Conservation (phyloP, 495 filamentous ascomycete genomes). For the Corynascus novoguineensis region DNA sequence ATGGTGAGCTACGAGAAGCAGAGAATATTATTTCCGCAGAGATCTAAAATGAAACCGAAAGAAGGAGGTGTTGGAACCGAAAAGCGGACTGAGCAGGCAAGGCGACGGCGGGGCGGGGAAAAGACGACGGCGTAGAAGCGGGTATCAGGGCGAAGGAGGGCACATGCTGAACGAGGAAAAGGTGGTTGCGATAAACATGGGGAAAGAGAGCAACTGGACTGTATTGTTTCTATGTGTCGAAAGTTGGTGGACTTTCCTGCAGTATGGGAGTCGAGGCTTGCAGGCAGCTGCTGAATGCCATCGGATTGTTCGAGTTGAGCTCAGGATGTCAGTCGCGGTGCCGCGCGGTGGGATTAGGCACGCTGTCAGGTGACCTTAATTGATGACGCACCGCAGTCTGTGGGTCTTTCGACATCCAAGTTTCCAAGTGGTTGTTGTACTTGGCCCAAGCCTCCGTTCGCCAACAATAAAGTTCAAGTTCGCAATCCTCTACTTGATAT, state of each 20-base stretch:
- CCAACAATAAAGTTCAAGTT: too few species aligned
- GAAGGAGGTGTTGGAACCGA: not conserved
- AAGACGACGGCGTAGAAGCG: not conserved
- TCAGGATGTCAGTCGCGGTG: not conserved
- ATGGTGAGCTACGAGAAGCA: not conserved
- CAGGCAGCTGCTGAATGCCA: not conserved
- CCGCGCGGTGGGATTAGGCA: not conserved
- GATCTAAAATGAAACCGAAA: not conserved
- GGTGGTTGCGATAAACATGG: too few species aligned
- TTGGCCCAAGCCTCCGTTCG: not conserved
- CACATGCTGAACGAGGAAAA: not conserved
- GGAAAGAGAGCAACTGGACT: too few species aligned
- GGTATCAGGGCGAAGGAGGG: not conserved
- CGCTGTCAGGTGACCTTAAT: conserved; percentile 16
- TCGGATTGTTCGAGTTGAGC: not conserved
- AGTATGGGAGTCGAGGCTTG: too few species aligned
- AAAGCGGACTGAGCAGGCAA: not conserved
- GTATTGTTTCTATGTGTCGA: not conserved
- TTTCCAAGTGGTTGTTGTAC: not conserved
- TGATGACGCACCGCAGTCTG: not conserved
- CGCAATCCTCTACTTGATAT: too few species aligned
- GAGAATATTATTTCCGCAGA: too few species aligned
- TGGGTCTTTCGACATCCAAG: not conserved
- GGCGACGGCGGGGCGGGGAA: not conserved
- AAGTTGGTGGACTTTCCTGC: too few species aligned